Base-by-base conservation (phyloP, 495 filamentous ascomycete species). In the Jackrogersella multiformis region DNA sequence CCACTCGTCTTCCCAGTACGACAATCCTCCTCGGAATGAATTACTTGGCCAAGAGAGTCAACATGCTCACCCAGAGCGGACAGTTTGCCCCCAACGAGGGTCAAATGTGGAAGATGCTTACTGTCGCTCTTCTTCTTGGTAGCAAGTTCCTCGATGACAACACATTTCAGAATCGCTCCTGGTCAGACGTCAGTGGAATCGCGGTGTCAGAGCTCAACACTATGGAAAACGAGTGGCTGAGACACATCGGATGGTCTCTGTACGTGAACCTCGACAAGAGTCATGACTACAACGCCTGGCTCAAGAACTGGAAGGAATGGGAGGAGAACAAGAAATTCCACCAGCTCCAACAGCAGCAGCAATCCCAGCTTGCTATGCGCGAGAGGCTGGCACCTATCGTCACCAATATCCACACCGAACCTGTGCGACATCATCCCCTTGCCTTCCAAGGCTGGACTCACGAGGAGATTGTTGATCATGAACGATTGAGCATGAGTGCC, bases 61-160 rank as follows among this genome's bases (percentile, higher is more conserved):
- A 88, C 52, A 86, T 88, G 82, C 83, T 94, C 58, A 88, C 87
- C 34, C 78, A 81, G 15, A 74, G 77, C 23, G 86, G 86, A 12
- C 78, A 83, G 34, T 87, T 82, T 73, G 81, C 79, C 46, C 77
- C 86, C 13, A 84, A 84, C 65, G 89, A 89, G 73, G 89, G 88
- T 41, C 88, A 94, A 71, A 86, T 96, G 55, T 96, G 95, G 82
- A 89, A 93, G 52, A 92, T 97, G 87, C 85, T 98, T 55, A 97
- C 93, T 12, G 90, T 94, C 55, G 84, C 90, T 13, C 84, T 99
- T 30, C 82, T 99, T 38, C 85, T 99, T 30, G 95, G 94, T 52
- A 97, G 94, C 82, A 99, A 99, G 79, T 99, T 99, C 72, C 78
- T 98, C 56, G 95, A 99, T 73, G 95, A 99, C 78, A 98, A 98